Evolutionary conservation across 2,329 filamentous ascomycete genomes (phyloP).

Genomic region (Cladosporium sp.): DNA sequence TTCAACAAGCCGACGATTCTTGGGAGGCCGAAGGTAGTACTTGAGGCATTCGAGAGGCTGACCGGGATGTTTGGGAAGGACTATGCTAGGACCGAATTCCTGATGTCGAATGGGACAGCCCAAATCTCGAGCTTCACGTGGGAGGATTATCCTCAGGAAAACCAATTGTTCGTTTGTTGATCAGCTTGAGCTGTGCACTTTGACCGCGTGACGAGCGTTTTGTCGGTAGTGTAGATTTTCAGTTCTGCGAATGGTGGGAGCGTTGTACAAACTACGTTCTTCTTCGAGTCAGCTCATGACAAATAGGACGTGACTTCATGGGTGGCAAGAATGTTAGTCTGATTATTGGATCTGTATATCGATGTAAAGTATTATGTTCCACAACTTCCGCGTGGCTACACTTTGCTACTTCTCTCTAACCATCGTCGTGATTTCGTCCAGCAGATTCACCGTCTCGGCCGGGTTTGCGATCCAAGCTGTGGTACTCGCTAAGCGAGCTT

Average conservation of each 20-base stretch:
- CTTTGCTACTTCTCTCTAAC: not conserved
- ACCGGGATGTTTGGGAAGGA: not conserved
- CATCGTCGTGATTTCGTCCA: conserved; percentile 71
- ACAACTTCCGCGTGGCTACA: not conserved
- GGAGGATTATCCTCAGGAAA: not conserved
- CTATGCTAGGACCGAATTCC: not conserved
- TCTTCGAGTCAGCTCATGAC: not conserved
- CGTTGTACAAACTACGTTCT: not conserved
- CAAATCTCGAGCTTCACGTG: not conserved
- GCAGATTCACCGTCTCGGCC: conserved; percentile 80
- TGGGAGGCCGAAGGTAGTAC: not conserved
- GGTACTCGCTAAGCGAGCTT: conserved; percentile 86
- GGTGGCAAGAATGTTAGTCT: not conserved
- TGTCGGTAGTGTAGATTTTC: not conserved
- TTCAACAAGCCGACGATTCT: not conserved
- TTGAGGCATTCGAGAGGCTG: not conserved
- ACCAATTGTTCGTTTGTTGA: not conserved
- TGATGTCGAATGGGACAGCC: not conserved
- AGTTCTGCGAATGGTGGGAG: not conserved
- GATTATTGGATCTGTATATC: not conserved
- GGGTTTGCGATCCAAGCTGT: conserved; percentile 98
- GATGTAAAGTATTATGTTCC: not conserved
- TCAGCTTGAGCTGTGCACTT: not conserved
- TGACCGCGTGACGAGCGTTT: not conserved
- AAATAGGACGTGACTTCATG: not conserved